A percentile compares a stretch with the other conserved stretches of the same genome.
Conservation (phyloP, 2,329 filamentous ascomycete species). For the Colletotrichum tropicale region DNA sequence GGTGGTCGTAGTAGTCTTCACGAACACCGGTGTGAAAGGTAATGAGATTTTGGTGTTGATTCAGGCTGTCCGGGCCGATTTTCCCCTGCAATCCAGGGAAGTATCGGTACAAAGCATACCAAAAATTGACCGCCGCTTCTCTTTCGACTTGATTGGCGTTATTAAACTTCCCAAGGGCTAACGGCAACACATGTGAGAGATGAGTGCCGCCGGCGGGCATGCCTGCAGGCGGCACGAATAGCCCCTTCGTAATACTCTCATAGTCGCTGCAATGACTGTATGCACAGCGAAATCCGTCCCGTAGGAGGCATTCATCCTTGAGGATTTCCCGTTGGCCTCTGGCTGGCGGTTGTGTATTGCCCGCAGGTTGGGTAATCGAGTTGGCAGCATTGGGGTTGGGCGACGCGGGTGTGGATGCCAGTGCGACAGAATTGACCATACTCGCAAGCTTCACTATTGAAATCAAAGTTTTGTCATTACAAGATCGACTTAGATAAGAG, state of each 20-base stretch:
- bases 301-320: neutral
- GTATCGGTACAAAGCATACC: neutral
- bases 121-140: neutral
- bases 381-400: neutral
- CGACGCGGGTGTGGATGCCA: neutral
- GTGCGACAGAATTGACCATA: neutral
- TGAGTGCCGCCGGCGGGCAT: neutral
- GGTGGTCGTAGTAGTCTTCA: neutral
- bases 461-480: neutral
- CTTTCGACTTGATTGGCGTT: neutral
- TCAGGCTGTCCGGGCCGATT: neutral
- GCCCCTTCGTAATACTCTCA: neutral
- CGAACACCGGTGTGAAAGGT: neutral
- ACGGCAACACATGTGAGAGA: neutral
- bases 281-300: neutral
- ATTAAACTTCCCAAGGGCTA: neutral
- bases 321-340: neutral
- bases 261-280: neutral
- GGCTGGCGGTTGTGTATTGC: accelerated
- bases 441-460: neutral
- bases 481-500: neutral
- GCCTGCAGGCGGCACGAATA: neutral
- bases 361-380: neutral
- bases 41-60: neutral
- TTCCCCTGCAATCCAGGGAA: neutral